Conservation (phyloP, 176 grass and related monocot genomes). For the Carex littledalei region DNA sequence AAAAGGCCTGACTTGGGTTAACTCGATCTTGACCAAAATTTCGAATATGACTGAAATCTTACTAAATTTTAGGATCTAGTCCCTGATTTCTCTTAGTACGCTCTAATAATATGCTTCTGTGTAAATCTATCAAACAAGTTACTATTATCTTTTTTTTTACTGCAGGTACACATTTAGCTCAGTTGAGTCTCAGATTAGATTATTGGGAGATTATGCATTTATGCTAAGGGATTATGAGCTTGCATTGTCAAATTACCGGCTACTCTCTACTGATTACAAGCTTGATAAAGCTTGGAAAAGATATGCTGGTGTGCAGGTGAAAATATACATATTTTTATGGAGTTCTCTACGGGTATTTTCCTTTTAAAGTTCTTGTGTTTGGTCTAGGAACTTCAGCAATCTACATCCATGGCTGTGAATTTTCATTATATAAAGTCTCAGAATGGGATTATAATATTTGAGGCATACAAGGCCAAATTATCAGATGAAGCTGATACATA, state of each 20-base stretch:
- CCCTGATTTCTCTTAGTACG: not conserved
- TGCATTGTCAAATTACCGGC: conserved; percentile 93
- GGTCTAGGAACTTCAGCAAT: not conserved
- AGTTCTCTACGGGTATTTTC: not conserved
- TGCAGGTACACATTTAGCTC: conserved; percentile 92
- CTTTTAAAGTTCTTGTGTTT: not conserved
- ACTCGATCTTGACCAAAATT: not conserved
- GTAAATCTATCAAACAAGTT: not conserved
- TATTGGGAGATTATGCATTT: conserved; percentile 93
- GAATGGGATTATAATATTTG: not conserved
- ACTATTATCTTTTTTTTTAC: conserved; percentile 34
- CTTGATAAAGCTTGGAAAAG: conserved; percentile 98
- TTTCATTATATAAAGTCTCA: not conserved
- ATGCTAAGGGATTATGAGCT: conserved; percentile 98
- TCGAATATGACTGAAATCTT: conserved; percentile 5
- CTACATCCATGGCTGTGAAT: conserved; percentile 1
- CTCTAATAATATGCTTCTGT: conserved; percentile 10
- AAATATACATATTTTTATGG: conserved; percentile 16
- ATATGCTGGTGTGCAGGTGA: conserved; percentile 90
- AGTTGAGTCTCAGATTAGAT: conserved; percentile 95
- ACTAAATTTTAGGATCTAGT: not conserved
- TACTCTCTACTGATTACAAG: conserved; percentile 93
- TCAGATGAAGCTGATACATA: not conserved
- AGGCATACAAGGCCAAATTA: not conserved
- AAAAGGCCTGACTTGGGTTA: not conserved